phyloP scores from a whole-genome alignment of 73 alveolate genomes.

The Blepharisma japonicum region DNA sequence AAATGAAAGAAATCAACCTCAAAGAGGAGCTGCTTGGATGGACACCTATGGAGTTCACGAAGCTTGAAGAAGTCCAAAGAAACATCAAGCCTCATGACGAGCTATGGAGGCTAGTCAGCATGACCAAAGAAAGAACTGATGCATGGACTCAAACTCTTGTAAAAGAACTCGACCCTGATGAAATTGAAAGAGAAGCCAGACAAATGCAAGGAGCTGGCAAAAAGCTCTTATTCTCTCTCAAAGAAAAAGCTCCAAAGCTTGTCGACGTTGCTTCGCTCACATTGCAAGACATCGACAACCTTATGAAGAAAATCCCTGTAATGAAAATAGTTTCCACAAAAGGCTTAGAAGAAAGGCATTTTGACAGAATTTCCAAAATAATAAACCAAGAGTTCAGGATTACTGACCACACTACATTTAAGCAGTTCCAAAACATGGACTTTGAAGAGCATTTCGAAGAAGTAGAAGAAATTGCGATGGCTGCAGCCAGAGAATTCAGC shows the following conservation, averaged over 20 bases:
- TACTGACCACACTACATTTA: slow-evolving; percentile 33
- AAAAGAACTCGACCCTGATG: slow-evolving; percentile 74
- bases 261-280: neutral
- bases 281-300: neutral
- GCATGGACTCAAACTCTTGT: slow-evolving; percentile 57
- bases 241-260: slow-evolving; percentile 25
- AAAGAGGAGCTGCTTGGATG: slow-evolving; percentile 78
- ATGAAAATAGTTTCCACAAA: slow-evolving; percentile 70
- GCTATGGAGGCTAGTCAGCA: slow-evolving; percentile 70
- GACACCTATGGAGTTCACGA: slow-evolving; percentile 68
- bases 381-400: slow-evolving; percentile 60
- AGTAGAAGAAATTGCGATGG: slow-evolving; percentile 71
- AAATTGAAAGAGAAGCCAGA: slow-evolving; percentile 73
- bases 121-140: slow-evolving; percentile 37
- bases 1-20: slow-evolving; percentile 71
- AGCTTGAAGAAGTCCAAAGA: slow-evolving; percentile 62
- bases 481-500: slow-evolving; percentile 81
- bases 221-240: slow-evolving; percentile 48
- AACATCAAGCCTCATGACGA: slow-evolving; percentile 74
- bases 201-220: slow-evolving; percentile 55
- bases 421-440: slow-evolving; percentile 40
- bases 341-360: slow-evolving; percentile 96
- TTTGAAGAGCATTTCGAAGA: slow-evolving; percentile 41
- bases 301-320: slow-evolving; percentile 54
- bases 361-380: slow-evolving; percentile 83